phyloP scores from a whole-genome alignment of 73 alveolate species.

The Symbiodinium pilosum region DNA sequence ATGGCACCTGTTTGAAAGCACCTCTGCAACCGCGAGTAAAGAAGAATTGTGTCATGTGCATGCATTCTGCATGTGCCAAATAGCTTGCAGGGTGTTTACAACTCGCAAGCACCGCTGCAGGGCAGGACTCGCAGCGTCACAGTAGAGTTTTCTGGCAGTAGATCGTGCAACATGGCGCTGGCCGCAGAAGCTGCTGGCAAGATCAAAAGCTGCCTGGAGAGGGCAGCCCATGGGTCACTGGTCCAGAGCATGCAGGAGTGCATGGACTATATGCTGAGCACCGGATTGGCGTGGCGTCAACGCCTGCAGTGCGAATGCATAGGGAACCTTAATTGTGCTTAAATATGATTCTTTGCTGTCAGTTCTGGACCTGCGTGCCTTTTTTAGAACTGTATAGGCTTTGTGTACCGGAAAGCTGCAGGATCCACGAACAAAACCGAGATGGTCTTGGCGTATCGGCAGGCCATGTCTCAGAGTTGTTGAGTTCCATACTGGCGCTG shows the following conservation, averaged over 20 bases:
- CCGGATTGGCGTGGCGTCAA: neutral
- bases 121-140: neutral
- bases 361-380: no score
- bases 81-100: neutral
- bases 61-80: neutral
- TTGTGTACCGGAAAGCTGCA: no score
- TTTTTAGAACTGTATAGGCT: no score
- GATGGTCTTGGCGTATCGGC: neutral
- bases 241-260: neutral
- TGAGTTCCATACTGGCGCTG: neutral
- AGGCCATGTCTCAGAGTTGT: neutral
- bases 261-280: neutral
- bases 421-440: neutral
- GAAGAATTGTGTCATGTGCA: no score
- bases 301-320: neutral
- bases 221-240: neutral
- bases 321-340: no score
- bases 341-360: no score
- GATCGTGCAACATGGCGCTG: neutral
- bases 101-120: neutral
- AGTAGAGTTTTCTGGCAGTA: no score
- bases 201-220: neutral
- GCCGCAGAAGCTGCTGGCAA: neutral
- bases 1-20: neutral
- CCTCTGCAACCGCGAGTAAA: no score